Conservation (phyloP, 768 basidiomycete species). For the Cystobasidium onofrii region DNA sequence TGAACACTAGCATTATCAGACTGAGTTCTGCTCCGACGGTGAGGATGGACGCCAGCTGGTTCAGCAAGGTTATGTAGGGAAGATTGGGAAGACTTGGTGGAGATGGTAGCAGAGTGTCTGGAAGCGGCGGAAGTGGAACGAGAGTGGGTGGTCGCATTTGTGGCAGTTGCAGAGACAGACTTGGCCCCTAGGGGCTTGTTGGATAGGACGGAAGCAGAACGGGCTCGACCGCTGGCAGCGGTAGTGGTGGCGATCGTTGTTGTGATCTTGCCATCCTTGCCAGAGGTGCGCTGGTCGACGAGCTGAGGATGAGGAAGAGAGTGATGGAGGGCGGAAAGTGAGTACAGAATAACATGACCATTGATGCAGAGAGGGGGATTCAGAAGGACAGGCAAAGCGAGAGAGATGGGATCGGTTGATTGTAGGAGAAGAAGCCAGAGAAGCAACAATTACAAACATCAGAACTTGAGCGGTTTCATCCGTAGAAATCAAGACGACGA, state of each 20-base stretch:
- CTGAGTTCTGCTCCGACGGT: background rate
- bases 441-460: background rate
- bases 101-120: constrained; percentile 25
- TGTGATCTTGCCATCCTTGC: constrained; percentile 22
- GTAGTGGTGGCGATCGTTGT: background rate
- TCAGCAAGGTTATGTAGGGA: constrained; percentile 8
- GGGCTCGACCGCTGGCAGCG: background rate
- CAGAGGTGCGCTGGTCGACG: background rate
- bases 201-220: constrained; percentile 18
- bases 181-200: constrained; percentile 9
- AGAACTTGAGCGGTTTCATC: no score
- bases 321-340: no score
- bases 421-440: background rate
- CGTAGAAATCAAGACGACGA: background rate
- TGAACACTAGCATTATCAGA: constrained; percentile 3
- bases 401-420: background rate
- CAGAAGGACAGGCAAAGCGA: no score
- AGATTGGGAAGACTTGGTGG: constrained; percentile 21
- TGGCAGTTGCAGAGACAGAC: constrained; percentile 1
- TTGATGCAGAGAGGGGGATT: no score
- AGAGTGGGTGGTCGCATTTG: constrained; percentile 4
- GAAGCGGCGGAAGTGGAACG: constrained; percentile 21
- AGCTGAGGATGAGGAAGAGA: constrained; percentile 1
- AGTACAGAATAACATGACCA: no score
- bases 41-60: background rate